Evolutionary conservation across 202 grass and related monocot species (phyloP).

Genomic region (Digitaria exilis): DNA sequence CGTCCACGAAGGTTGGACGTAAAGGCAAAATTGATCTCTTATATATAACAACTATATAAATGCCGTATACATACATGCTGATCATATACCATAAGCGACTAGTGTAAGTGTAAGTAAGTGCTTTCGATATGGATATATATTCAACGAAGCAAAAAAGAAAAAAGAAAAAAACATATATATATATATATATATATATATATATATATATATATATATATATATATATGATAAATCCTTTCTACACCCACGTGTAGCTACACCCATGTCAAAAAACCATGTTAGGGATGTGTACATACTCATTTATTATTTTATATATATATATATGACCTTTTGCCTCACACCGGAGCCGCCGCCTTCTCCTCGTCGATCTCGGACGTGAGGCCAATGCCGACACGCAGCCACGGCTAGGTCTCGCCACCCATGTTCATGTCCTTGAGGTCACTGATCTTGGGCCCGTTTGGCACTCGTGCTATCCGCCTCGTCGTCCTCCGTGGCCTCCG

Average conservation of each 20-base stretch:
- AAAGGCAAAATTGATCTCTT: not conserved
- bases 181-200: too few species aligned
- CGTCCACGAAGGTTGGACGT: not conserved
- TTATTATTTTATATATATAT: too few species aligned
- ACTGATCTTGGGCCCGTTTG: slow-evolving; percentile 56
- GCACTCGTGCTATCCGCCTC: slow-evolving; percentile 68
- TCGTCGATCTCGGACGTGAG: slow-evolving; percentile 38
- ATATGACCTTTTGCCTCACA: slow-evolving; percentile 17
- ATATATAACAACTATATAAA: not conserved
- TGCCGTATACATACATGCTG: slow-evolving; percentile 19
- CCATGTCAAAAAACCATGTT: too few species aligned
- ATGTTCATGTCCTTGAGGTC: slow-evolving; percentile 82
- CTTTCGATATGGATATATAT: not conserved
- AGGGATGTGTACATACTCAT: too few species aligned
- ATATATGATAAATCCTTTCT: too few species aligned
- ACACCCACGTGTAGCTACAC: too few species aligned
- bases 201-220: too few species aligned
- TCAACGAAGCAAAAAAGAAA: not conserved
- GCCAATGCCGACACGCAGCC: slow-evolving; percentile 86
- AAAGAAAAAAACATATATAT: not conserved
- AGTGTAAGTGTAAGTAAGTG: not conserved
- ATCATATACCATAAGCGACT: slow-evolving; percentile 1
- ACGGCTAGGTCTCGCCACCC: slow-evolving; percentile 58
- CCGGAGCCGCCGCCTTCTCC: slow-evolving; percentile 24
- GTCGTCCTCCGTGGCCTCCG: slow-evolving; percentile 44